Percentiles rank a stretch among this genome's conserved stretches.
Conservation (phyloP, 129 eudicot genomes). For the Erigeron canadensis region DNA sequence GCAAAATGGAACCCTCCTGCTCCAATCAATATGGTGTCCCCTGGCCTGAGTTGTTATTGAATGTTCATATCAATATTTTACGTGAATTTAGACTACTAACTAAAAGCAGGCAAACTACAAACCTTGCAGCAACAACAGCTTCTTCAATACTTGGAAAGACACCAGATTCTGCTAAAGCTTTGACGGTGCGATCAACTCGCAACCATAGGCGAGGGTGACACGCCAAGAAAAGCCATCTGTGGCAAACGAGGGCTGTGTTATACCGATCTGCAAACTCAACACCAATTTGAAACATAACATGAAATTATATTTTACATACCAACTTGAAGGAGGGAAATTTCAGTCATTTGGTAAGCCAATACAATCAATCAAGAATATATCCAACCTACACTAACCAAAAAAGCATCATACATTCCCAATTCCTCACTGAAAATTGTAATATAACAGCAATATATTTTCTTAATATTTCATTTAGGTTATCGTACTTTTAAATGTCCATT, state of each 20-base stretch:
- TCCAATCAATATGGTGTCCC: constrained; percentile 93
- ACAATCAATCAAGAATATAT: background rate
- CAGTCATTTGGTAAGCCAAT: background rate
- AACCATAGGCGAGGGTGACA: constrained; percentile 96
- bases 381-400: background rate
- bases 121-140: constrained; percentile 95
- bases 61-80: constrained; percentile 6
- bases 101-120: constrained; percentile 19
- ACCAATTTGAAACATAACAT: constrained; percentile 42
- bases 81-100: background rate
- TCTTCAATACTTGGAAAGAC: constrained; percentile 83
- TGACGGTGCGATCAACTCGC: constrained; percentile 78
- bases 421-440: too few species aligned
- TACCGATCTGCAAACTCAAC: constrained; percentile 99
- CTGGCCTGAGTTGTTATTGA: constrained; percentile 64
- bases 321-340: background rate
- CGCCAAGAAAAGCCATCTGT: constrained; percentile 97
- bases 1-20: constrained; percentile 89
- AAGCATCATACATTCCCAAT: background rate
- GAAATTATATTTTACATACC: constrained; percentile 2
- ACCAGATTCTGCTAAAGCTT: constrained; percentile 56
- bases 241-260: constrained; percentile 99
- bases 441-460: too few species aligned
- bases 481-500: too few species aligned
- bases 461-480: too few species aligned